Percentiles rank a stretch among this genome's conserved stretches.
phyloP scores from a whole-genome alignment of 768 basidiomycete genomes.

The Leccinum disarticulatum region DNA sequence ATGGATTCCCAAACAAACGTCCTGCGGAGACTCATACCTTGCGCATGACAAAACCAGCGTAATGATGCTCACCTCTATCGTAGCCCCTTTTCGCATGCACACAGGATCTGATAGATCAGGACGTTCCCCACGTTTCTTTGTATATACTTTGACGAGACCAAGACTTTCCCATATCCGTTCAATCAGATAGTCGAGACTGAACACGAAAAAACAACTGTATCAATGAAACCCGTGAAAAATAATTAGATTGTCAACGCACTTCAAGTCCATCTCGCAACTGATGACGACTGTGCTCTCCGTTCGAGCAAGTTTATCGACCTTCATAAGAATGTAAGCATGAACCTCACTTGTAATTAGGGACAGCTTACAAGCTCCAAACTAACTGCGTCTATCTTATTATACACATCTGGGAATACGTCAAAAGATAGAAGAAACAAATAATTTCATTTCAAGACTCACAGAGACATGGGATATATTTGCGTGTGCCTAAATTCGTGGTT shows the following conservation, averaged over 20 bases:
- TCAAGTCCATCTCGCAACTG: constrained; percentile 92
- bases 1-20: constrained; percentile 92
- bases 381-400: constrained; percentile 95
- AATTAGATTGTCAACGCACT: constrained; percentile 47
- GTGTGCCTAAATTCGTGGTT: constrained; percentile 56
- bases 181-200: constrained; percentile 69
- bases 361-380: constrained; percentile 60
- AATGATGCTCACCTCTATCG: constrained; percentile 66
- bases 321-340: constrained; percentile 4
- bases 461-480: constrained; percentile 94
- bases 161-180: constrained; percentile 80
- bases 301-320: constrained; percentile 77
- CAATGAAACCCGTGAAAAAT: not conserved
- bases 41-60: not conserved
- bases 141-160: constrained; percentile 88
- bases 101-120: constrained; percentile 93
- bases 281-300: constrained; percentile 89
- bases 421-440: not conserved
- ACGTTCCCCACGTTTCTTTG: constrained; percentile 93
- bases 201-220: constrained; percentile 7
- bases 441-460: constrained; percentile 47
- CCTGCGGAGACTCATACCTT: constrained; percentile 37
- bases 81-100: constrained; percentile 86
- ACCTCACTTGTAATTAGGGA: not conserved
- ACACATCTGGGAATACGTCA: constrained; percentile 61